Base-by-base conservation (phyloP, 768 basidiomycete genomes). In the Naematelia encephala region DNA sequence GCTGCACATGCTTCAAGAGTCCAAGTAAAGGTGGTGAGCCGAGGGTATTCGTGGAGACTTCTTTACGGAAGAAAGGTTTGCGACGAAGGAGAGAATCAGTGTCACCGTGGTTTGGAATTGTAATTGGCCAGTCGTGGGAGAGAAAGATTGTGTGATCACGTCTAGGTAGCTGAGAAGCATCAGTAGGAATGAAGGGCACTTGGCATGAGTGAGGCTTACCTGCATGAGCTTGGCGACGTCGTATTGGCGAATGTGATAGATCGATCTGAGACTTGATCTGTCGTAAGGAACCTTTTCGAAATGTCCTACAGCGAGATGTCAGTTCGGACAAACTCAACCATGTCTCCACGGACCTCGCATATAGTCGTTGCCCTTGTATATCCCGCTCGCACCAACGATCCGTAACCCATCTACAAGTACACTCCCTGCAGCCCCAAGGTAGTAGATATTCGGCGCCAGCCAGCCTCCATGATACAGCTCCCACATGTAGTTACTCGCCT, bases 391-490 rank as follows among this genome's bases (percentile, higher is more conserved):
- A 2, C 96, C 96, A 19, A 88, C 86, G 45, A 99, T 89, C 5
- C 90, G 83, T 21, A 97, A 62, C 0, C 92, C 93, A 67, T 94
- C 88, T 25, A 96, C 85, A 30, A 87, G 84, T 0, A 99, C 82
- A 52, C 88, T 89, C 0, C 93, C 93, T 1, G 92, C 91, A 69
- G 87, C 84, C 0, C 96, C 96, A 2, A 99, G 83, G 75, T 89
- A 98, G 78, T 96, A 99, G 54, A 99, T 93, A 71, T 96, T 93
- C 0, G 89, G 89, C 0, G 94, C 96, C 11, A 98, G 78, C 93
- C 94, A 98, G 4, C 92, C 94, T 16, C 94, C 93, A 68, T 98
- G 89, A 76, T 91, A 97, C 90, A 96, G 78, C 76, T 99, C 96
- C 87, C 90, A 93, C 79, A 98, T 82, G 72, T 97, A 96, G 67